These are phyloP conservation scores for Phytopythium cucurbitacearum DNA, from an alignment of 352 stramenopile genomes.

Conservation along the genomic window DNA sequence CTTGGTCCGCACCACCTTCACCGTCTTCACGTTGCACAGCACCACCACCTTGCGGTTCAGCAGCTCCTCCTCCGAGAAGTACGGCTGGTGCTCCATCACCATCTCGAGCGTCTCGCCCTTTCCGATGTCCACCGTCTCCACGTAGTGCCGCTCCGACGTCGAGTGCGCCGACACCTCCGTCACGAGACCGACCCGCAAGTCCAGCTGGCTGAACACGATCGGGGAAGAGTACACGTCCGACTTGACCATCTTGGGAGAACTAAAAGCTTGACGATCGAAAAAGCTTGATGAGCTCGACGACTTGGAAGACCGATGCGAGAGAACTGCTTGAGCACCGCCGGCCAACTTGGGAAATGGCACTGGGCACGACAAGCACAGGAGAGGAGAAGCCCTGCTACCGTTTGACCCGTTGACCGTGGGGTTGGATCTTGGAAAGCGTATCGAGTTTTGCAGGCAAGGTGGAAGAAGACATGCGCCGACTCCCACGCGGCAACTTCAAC, in stretches of 20 bases:
- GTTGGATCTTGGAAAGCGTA: slow-evolving; percentile 7
- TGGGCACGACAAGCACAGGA: slow-evolving; percentile 2
- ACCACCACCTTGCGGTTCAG: slow-evolving; percentile 65
- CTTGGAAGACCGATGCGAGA: slow-evolving; percentile 5
- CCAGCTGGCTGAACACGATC: slow-evolving; percentile 63
- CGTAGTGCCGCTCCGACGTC: slow-evolving; percentile 68
- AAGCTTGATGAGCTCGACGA: slow-evolving; percentile 5
- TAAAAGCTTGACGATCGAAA: neutral
- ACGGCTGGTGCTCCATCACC: slow-evolving; percentile 74
- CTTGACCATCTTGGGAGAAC: slow-evolving; percentile 52
- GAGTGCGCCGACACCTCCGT: slow-evolving; percentile 61
- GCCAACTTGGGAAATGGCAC: slow-evolving; percentile 51
- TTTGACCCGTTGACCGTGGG: no score
- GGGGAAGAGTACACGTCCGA: slow-evolving; percentile 72
- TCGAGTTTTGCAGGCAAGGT: slow-evolving; percentile 6
- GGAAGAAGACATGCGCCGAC: slow-evolving; percentile 19
- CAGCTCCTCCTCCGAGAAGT: slow-evolving; percentile 72
- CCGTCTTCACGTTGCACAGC: slow-evolving; percentile 73
- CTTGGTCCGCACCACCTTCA: slow-evolving; percentile 62
- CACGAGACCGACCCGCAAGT: slow-evolving; percentile 69
- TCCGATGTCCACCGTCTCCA: slow-evolving; percentile 73
- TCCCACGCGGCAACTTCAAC: slow-evolving; percentile 22
- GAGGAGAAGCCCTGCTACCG: neutral
- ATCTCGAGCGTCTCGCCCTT: slow-evolving; percentile 72
- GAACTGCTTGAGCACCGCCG: slow-evolving; percentile 29